A percentile compares a stretch with the other conserved stretches of the same genome.
These are phyloP conservation scores for Tilletia indica DNA, from an alignment of 1,284 basidiomycete genomes.

Conservation along the genomic window DNA sequence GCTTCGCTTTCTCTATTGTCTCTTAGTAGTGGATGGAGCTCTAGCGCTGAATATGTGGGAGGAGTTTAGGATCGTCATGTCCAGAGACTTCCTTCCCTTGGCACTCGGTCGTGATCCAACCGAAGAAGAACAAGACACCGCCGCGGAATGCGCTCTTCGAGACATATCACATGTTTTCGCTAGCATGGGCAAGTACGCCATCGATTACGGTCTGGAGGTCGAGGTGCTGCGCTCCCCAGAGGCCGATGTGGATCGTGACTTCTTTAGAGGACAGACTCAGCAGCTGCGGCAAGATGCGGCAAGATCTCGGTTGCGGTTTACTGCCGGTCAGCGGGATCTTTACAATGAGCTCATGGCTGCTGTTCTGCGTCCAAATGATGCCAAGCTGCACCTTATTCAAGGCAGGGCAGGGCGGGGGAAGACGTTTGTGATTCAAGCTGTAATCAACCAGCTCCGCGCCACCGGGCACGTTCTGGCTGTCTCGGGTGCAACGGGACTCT, in stretches of 20 bases:
- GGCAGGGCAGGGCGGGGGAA: neutral
- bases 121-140: too few relatives aligned
- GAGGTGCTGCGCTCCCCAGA: neutral
- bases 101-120: too few relatives aligned
- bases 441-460: neutral
- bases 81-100: neutral
- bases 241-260: neutral
- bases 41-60: neutral
- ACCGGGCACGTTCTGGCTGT: neutral
- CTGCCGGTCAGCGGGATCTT: neutral
- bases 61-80: neutral
- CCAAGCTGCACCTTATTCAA: neutral
- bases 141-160: too few relatives aligned
- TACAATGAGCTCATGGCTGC: neutral
- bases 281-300: neutral
- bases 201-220: too few relatives aligned
- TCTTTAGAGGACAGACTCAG: neutral
- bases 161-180: too few relatives aligned
- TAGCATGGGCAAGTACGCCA: too few relatives aligned
- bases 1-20: neutral
- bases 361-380: neutral
- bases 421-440: neutral
- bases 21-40: neutral
- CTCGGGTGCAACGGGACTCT: neutral
- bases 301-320: neutral